phyloP scores from a whole-genome alignment of 805 yeast species.

The Torulaspora franciscae region DNA sequence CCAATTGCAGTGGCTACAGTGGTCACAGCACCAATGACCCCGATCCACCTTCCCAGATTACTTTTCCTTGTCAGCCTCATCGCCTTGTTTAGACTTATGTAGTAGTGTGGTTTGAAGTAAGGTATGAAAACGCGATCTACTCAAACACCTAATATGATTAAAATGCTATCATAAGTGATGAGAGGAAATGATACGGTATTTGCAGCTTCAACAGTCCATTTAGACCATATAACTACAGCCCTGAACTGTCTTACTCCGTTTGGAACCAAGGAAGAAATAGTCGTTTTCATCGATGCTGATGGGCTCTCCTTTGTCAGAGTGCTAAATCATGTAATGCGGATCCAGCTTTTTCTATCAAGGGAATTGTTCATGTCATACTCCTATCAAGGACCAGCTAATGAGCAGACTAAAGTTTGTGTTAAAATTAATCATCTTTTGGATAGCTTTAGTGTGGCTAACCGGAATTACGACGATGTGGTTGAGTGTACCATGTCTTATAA shows the following conservation, averaged over 20 bases:
- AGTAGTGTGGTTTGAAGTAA: neutral
- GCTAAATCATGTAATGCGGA: constrained; percentile 40
- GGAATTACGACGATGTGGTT: constrained; percentile 32
- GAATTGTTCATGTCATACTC: constrained; percentile 32
- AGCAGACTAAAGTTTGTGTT: constrained; percentile 37
- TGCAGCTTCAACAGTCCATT: constrained; percentile 44
- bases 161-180: neutral
- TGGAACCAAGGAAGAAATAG: constrained; percentile 37
- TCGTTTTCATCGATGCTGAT: constrained; percentile 43
- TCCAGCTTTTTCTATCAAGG: constrained; percentile 34
- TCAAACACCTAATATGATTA: neutral
- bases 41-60: neutral
- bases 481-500: constrained; percentile 49
- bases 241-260: constrained; percentile 41
- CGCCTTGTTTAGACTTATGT: neutral
- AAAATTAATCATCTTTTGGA: constrained; percentile 47
- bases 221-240: constrained; percentile 45
- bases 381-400: constrained; percentile 21
- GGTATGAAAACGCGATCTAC: neutral
- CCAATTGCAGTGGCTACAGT: constrained; percentile 12
- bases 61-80: neutral
- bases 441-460: constrained; percentile 44
- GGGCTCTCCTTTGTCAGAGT: constrained; percentile 51
- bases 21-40: constrained; percentile 8
- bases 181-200: constrained; percentile 23